phyloP scores from a whole-genome alignment of 1,284 basidiomycete genomes.

The Cryptococcus maquisensis region DNA sequence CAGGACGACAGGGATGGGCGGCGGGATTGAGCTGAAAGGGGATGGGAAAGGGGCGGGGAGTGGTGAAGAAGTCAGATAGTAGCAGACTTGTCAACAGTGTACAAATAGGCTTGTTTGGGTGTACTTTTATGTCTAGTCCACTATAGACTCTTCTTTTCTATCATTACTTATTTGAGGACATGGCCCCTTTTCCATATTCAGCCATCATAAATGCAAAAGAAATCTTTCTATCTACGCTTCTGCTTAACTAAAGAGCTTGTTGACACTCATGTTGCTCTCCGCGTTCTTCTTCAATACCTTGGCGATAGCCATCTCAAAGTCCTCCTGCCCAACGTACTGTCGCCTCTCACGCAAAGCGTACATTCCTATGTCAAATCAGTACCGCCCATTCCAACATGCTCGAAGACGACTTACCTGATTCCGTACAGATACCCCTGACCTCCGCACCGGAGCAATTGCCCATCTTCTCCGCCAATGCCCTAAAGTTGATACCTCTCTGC shows the following conservation, averaged over 20 bases:
- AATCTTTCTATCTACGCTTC: background rate
- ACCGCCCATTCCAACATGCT: background rate
- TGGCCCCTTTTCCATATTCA: background rate
- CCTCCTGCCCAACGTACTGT: slow-evolving; percentile 96
- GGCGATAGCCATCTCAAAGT: slow-evolving; percentile 96
- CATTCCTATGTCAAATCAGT: slow-evolving; percentile 62
- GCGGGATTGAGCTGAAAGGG: slow-evolving; percentile 43
- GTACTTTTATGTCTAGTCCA: background rate
- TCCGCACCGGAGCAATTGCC: slow-evolving; percentile 97
- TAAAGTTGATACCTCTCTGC: slow-evolving; percentile 94
- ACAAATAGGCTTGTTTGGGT: background rate
- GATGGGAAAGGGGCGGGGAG: slow-evolving; percentile 40
- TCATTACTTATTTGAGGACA: background rate
- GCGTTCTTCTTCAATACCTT: slow-evolving; percentile 94
- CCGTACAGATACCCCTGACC: slow-evolving; percentile 96
- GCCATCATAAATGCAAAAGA: background rate
- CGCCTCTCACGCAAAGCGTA: slow-evolving; percentile 91
- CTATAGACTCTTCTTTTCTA: background rate
- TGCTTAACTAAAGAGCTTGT: slow-evolving; percentile 67
- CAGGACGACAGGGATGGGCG: slow-evolving; percentile 16
- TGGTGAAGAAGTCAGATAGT: slow-evolving; percentile 37
- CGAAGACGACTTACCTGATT: slow-evolving; percentile 66
- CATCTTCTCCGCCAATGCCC: slow-evolving; percentile 96
- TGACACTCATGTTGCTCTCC: slow-evolving; percentile 82
- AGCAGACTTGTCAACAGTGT: background rate